Percentiles rank a stretch among this genome's conserved stretches.
phyloP scores from a whole-genome alignment of 345 rosid genomes.

The Noccaea caerulescens region DNA sequence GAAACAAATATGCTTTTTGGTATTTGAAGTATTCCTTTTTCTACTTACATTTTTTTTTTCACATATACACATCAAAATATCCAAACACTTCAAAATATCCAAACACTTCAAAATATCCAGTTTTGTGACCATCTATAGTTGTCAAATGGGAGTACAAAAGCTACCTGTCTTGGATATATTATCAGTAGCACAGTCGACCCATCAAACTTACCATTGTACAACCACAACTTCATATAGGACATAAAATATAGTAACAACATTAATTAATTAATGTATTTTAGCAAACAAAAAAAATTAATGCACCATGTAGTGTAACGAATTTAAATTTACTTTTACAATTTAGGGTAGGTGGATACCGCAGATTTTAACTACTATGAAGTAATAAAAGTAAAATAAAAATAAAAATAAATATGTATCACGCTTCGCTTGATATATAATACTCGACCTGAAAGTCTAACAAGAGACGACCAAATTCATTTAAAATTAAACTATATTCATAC shows the following conservation, averaged over 20 bases:
- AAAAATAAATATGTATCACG: not conserved
- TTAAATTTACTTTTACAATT: not conserved
- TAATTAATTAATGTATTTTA: not conserved
- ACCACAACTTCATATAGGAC: constrained; percentile 10
- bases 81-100: constrained; percentile 30
- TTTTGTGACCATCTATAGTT: constrained; percentile 37
- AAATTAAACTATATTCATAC: too few relatives aligned
- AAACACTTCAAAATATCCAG: constrained; percentile 34
- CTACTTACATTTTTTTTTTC: not conserved
- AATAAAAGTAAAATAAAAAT: too few relatives aligned
- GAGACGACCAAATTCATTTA: constrained; percentile 23
- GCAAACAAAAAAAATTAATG: too few relatives aligned
- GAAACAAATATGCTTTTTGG: not conserved
- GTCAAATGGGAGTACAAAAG: constrained; percentile 34
- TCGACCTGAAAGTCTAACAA: constrained; percentile 21
- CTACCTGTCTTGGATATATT: constrained; percentile 36
- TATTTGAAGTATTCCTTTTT: not conserved
- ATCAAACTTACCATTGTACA: constrained; percentile 34
- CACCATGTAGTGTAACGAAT: not conserved
- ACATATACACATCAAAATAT: not conserved
- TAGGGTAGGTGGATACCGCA: not conserved
- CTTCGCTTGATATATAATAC: not conserved
- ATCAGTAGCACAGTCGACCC: constrained; percentile 18
- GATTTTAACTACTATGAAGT: not conserved
- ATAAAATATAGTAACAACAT: not conserved